These are phyloP conservation scores for Fonsecaea monophora DNA, from an alignment of 2,329 filamentous ascomycete genomes.

Conservation along the genomic window DNA sequence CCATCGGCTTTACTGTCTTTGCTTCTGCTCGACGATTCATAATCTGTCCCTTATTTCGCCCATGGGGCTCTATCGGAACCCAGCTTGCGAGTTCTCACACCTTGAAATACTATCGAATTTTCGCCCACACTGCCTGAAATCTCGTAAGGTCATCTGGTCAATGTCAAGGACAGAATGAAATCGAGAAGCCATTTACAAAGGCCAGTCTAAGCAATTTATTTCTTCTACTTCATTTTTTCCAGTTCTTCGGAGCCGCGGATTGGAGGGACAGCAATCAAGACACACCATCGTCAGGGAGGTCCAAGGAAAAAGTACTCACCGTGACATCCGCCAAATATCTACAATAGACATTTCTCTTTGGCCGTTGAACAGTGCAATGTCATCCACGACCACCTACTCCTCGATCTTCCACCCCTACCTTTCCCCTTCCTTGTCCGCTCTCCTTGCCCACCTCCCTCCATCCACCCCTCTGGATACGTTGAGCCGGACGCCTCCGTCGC, in stretches of 20 bases:
- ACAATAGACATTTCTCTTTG: not conserved
- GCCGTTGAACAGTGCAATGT: not conserved
- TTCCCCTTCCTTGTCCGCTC: conserved; percentile 15
- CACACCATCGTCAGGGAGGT: too few species aligned
- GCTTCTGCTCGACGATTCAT: conserved; percentile 1
- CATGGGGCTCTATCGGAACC: not conserved
- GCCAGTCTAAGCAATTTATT: not conserved
- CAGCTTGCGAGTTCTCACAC: not conserved
- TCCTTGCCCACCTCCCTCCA: conserved; percentile 19
- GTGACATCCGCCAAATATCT: not conserved
- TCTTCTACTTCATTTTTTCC: not conserved
- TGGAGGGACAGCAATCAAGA: not conserved
- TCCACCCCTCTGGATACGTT: conserved; percentile 21
- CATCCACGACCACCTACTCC: conserved; percentile 9
- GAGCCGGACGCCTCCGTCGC: conserved; percentile 23
- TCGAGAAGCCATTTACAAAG: not conserved
- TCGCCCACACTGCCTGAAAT: not conserved
- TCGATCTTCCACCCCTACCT: conserved; percentile 29
- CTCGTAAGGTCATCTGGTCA: not conserved
- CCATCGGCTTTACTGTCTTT: not conserved
- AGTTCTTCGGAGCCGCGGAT: not conserved
- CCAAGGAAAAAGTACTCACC: too few species aligned
- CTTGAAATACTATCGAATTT: not conserved
- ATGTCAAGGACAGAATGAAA: not conserved
- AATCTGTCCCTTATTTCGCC: not conserved